Percentiles rank a stretch among this genome's conserved stretches.
Evolutionary conservation across 805 yeast species (phyloP).

Genomic region (Blastobotrys peoriensis): DNA sequence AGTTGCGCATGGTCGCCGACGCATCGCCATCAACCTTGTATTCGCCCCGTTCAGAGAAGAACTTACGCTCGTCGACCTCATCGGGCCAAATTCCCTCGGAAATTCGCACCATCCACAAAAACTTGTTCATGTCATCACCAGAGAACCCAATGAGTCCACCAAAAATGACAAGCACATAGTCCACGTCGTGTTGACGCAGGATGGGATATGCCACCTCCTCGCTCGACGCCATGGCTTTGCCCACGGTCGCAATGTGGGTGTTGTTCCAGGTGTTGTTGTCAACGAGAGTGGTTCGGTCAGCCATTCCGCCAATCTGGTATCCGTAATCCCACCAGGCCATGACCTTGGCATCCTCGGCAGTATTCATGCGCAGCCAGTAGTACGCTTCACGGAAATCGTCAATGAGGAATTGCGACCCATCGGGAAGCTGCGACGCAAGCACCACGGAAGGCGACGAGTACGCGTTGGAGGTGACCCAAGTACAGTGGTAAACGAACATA

Average conservation of each 20-base stretch:
- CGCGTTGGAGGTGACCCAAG: conserved; percentile 94
- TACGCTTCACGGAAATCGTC: conserved; percentile 99
- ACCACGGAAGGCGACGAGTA: conserved; percentile 98
- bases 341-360: conserved; percentile 90
- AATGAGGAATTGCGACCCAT: conserved; percentile 77
- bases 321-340: conserved; percentile 99
- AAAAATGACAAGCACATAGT: conserved; percentile 85
- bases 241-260: conserved; percentile 98
- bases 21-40: conserved; percentile 82
- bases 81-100: conserved; percentile 99
- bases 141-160: conserved; percentile 92
- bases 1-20: conserved; percentile 76
- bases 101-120: conserved; percentile 97
- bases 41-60: conserved; percentile 80
- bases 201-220: conserved; percentile 88
- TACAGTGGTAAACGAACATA: conserved; percentile 87
- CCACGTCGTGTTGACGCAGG: conserved; percentile 87
- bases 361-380: conserved; percentile 98
- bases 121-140: conserved; percentile 95
- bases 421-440: conserved; percentile 72
- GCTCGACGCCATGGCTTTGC: conserved; percentile 90
- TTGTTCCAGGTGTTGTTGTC: conserved; percentile 99
- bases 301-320: conserved; percentile 99
- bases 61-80: conserved; percentile 82
- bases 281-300: conserved; percentile 95